Percentiles rank a stretch among this genome's conserved stretches.
Evolutionary conservation across 2,329 filamentous ascomycete genomes (phyloP).

Genomic region (Colletotrichum tamarilloi): DNA sequence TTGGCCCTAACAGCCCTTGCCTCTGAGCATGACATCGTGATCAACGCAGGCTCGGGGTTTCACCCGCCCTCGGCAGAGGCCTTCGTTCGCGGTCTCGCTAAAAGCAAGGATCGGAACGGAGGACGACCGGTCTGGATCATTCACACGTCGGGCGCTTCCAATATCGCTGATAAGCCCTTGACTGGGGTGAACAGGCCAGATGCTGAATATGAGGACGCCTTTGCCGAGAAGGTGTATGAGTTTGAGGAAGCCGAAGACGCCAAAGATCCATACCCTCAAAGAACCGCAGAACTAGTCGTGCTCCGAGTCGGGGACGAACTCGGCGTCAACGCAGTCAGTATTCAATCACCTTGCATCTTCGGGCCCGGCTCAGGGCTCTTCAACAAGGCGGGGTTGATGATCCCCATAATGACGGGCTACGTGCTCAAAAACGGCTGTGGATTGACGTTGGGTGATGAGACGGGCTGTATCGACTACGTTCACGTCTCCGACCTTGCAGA

Average conservation of each 20-base stretch:
- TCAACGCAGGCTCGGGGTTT: slow-evolving; percentile 49
- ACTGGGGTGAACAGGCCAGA: slow-evolving; percentile 28
- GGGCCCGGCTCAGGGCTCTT: slow-evolving; percentile 36
- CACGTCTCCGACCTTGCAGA: slow-evolving; percentile 37
- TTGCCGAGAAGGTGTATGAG: slow-evolving; percentile 12
- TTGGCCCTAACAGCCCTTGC: slow-evolving; percentile 22
- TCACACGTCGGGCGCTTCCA: slow-evolving; percentile 36
- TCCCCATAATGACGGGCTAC: slow-evolving; percentile 37
- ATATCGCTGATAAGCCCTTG: slow-evolving; percentile 36
- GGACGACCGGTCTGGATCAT: slow-evolving; percentile 33
- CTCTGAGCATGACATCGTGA: slow-evolving; percentile 43
- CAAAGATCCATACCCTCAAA: slow-evolving; percentile 37
- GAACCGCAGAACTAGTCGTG: slow-evolving; percentile 36
- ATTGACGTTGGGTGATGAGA: slow-evolving; percentile 34
- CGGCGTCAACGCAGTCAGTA: slow-evolving; percentile 31
- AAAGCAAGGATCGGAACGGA: slow-evolving; percentile 36
- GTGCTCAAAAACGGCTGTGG: slow-evolving; percentile 35
- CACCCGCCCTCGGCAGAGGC: slow-evolving; percentile 47
- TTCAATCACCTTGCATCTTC: slow-evolving; percentile 36
- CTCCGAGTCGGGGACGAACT: slow-evolving; percentile 22
- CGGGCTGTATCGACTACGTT: slow-evolving; percentile 34
- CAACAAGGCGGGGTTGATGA: slow-evolving; percentile 33
- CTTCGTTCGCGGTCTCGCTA: slow-evolving; percentile 47
- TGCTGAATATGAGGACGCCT: slow-evolving; percentile 32
- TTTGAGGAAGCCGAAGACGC: slow-evolving; percentile 35